phyloP scores from a whole-genome alignment of 1,284 basidiomycete species.

The Tilletia setariae region DNA sequence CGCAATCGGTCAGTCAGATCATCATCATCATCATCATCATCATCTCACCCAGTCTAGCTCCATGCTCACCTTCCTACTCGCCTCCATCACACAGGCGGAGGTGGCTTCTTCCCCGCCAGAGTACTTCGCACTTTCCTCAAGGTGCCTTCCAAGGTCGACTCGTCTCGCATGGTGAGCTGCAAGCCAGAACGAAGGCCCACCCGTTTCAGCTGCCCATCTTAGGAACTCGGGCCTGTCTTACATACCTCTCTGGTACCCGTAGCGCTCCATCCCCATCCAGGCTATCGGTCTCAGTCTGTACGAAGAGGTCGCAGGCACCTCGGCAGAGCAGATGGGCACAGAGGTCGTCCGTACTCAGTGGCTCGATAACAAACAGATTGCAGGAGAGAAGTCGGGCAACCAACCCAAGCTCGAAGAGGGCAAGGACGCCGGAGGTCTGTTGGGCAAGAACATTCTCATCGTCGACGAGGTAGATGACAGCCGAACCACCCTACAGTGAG shows the following conservation, averaged over 20 bases:
- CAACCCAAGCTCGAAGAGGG: constrained; percentile 38
- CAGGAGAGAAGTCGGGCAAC: constrained; percentile 13
- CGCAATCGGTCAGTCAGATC: constrained; percentile 33
- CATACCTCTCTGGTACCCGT: too few relatives aligned
- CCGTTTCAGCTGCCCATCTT: too few relatives aligned
- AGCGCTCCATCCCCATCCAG: constrained; percentile 53
- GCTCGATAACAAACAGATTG: constrained; percentile 41
- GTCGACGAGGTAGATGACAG: constrained; percentile 54
- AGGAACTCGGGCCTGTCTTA: too few relatives aligned
- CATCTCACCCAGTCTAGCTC: background rate
- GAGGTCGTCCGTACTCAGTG: constrained; percentile 54
- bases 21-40: background rate
- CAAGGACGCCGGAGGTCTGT: constrained; percentile 46
- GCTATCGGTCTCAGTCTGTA: constrained; percentile 53
- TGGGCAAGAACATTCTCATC: constrained; percentile 53
- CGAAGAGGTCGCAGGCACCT: constrained; percentile 47
- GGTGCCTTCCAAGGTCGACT: constrained; percentile 38
- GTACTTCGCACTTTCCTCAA: constrained; percentile 53
- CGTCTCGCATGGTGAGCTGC: constrained; percentile 14
- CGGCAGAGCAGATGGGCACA: constrained; percentile 46
- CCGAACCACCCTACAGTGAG: constrained; percentile 48
- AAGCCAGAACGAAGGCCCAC: too few relatives aligned
- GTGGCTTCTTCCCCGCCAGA: constrained; percentile 52
- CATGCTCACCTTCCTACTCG: background rate
- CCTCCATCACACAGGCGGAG: constrained; percentile 38